Evolutionary conservation across 768 basidiomycete species (phyloP), one percentile per base, ranked within the genome.

Genomic region (Neoboletus brunneissimus): DNA sequence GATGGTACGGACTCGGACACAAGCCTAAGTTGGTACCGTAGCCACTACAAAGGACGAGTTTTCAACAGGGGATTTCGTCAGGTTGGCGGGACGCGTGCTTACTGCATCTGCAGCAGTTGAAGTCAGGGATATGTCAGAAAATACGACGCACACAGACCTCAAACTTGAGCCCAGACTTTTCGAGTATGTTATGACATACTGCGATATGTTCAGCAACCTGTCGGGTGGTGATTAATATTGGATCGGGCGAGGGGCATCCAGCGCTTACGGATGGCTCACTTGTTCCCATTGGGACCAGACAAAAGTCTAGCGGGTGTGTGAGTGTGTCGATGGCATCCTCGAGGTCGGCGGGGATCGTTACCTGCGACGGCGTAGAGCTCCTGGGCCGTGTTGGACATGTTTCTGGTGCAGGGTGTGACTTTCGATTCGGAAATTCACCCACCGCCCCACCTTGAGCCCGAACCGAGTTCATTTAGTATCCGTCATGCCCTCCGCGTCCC

Each of bases 1-100:
- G 37, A 42, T 18, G 32, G 16, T 41, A 53, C 20, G 45, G 18
- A 42, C 31, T 20, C 35, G 31, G 7, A 51, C 20, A 66, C 74
- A 43, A 61, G 81, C 90, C 92, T 40, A 96, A 65, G 68, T 96
- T 96, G 1, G 95, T 97, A 22, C 94, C 94, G 65, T 95, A 97
- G 6, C 91, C 92, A 64, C 92, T 93, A 58, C 29, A 23, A 34
- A 27, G 50, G 25, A 38, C 20, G 12, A 31, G 34, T 44, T 20
- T 48, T 67, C 29, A 67, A 45, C 44, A 41, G 40, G 15, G 71
- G 81, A 79, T 69, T 85, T 43, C 32, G 44, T 34, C 43, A 52
- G 59, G 40, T 37, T 20, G 27, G 35, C 15, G 51, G 22, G 35
- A 40, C 48, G 34, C 1, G n/a, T 50, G 57, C 73, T 67, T 64